These are phyloP conservation scores for Carallia pectinifolia DNA, from an alignment of 345 rosid species.

Conservation along the genomic window DNA sequence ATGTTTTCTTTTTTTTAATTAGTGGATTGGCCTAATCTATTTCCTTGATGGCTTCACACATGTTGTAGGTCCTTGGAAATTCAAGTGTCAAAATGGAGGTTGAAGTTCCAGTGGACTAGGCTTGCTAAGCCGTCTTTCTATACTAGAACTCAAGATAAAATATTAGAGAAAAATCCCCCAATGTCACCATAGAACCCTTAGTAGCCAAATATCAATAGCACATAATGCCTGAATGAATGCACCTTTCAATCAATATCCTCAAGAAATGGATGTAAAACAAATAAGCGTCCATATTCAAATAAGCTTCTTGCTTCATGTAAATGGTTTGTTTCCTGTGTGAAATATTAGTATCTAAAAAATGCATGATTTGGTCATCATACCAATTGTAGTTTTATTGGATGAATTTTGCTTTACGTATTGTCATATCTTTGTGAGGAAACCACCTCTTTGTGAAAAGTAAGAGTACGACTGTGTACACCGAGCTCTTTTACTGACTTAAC, in stretches of 20 bases:
- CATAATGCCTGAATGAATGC: not conserved
- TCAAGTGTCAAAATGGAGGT: constrained; percentile 55
- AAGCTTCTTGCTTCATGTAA: constrained; percentile 9
- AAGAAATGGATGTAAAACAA: not conserved
- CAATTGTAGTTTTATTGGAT: too few species aligned
- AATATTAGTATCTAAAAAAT: not conserved
- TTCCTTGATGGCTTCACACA: not conserved
- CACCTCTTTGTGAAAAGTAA: too few species aligned
- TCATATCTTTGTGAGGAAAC: too few species aligned
- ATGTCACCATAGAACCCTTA: not conserved
- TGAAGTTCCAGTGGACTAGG: constrained; percentile 58
- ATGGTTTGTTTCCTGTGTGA: not conserved
- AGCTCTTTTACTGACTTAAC: too few species aligned
- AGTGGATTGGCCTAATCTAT: not conserved
- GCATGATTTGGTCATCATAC: not conserved
- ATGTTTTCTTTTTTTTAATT: not conserved
- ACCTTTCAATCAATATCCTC: not conserved
- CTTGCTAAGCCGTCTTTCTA: not conserved
- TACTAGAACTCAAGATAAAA: not conserved
- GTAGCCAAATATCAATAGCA: not conserved
- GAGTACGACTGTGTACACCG: too few species aligned
- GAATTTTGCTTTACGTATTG: too few species aligned
- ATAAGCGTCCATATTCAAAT: constrained; percentile 1
- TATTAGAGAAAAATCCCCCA: not conserved
- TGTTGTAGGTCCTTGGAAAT: constrained; percentile 45